Base-by-base conservation (phyloP, 2,329 filamentous ascomycete species). In the Chlorencoelia australis region DNA sequence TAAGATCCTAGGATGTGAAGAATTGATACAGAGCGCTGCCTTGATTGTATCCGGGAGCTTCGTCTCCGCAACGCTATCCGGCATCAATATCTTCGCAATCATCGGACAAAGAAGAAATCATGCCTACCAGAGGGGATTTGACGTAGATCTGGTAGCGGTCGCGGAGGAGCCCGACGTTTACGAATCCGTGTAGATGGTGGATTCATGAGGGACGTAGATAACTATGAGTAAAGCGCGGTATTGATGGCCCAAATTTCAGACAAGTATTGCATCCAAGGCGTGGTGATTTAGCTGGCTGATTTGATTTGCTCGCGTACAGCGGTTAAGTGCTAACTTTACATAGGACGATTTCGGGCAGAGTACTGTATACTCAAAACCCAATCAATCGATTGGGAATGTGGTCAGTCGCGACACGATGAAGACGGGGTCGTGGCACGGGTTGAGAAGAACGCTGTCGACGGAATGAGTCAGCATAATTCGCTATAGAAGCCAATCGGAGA, bases 11-110 rank as follows among this genome's bases (percentile, higher is more conserved):
- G 27, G 33, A 40, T 35, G 14, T 40, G 27, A 10, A 15, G 14
- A 15, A 29, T 3, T 29, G 4, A 10, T 14, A 19, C 29, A 6
- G 29, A 31, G 29, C 29, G 35, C 33, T 39, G 39, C 32, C 27
- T 38, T 42, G 26, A 35, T 42, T 42, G 13, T 32, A 47, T 30
- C 21, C 36, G 36, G 33, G 30, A 46, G 35, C 42, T 42, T 42
- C 33, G 38, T 41, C 40, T 43, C 16, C 35, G 40, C 30, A 30
- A 30, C 26, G 29, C 30, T 41, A 43, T 35, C 30, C 24, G 31
- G 36, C 35, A 22, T 44, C 21, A 40, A 42, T 40, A 37, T 37
- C 27, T 41, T 38, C 24, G 35, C 18, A 44, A 33, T 37, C n/a
- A 24, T 24, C n/a, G 21, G 25, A 39, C 17, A 36, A 20, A 41